Conservation (phyloP, 805 yeast genomes). For the Ogataea chonburiensis region DNA sequence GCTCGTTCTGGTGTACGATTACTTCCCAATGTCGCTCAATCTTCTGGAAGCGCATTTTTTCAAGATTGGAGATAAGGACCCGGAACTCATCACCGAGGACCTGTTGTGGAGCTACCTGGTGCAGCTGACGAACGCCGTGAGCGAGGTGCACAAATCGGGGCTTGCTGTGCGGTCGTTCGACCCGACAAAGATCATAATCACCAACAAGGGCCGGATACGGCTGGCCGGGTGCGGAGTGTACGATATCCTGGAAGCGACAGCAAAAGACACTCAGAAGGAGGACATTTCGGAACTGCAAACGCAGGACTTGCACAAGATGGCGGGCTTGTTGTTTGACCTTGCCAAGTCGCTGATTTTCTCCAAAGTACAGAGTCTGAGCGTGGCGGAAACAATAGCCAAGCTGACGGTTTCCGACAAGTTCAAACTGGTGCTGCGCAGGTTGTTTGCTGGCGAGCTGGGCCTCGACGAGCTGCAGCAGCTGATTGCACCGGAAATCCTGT, state of each 20-base stretch:
- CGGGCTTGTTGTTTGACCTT: conserved; percentile 56
- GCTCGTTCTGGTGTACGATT: conserved; percentile 78
- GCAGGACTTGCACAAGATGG: conserved; percentile 59
- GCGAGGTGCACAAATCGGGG: conserved; percentile 62
- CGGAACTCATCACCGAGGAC: conserved; percentile 59
- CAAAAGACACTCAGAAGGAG: conserved; percentile 31
- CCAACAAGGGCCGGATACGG: conserved; percentile 69
- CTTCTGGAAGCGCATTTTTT: conserved; percentile 64
- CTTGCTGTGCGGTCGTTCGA: conserved; percentile 63
- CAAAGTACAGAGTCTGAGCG: conserved; percentile 19
- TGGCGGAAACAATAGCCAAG: conserved; percentile 27
- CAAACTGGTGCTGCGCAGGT: conserved; percentile 42
- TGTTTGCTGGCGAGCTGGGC: conserved; percentile 29
- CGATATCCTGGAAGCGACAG: conserved; percentile 53
- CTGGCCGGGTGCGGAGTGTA: conserved; percentile 67
- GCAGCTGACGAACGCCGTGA: conserved; percentile 70
- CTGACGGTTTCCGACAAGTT: conserved; percentile 45
- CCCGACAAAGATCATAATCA: conserved; percentile 67
- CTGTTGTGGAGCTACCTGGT: conserved; percentile 72
- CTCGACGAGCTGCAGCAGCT: conserved; percentile 37
- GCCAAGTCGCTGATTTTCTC: conserved; percentile 37
- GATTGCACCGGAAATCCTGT: conserved; percentile 46
- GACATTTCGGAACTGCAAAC: conserved; percentile 21
- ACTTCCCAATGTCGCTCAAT: conserved; percentile 73
- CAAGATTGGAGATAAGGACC: conserved; percentile 38